phyloP scores from a whole-genome alignment of 2,329 filamentous ascomycete species.

The Aulographum hederae region DNA sequence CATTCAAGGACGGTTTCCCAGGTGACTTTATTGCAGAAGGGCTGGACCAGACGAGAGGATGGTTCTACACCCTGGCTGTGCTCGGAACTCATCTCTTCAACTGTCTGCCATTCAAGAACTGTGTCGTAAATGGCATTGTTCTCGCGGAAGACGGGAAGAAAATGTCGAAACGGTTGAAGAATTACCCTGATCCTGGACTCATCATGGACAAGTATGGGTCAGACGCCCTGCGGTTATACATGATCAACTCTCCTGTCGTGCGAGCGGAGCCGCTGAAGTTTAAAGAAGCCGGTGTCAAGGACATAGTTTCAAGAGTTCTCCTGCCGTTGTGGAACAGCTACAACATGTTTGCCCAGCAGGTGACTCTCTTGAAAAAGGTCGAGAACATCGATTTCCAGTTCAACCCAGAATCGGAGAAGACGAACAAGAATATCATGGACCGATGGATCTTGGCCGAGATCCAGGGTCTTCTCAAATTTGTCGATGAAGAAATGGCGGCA shows the following conservation, averaged over 20 bases:
- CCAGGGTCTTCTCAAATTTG: slow-evolving; percentile 78
- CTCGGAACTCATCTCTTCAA: slow-evolving; percentile 78
- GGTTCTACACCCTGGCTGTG: slow-evolving; percentile 89
- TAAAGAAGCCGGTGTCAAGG: slow-evolving; percentile 82
- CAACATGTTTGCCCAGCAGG: slow-evolving; percentile 88
- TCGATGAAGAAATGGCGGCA: slow-evolving; percentile 80
- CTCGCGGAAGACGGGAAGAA: slow-evolving; percentile 92
- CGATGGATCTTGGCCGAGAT: slow-evolving; percentile 86
- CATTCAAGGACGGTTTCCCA: slow-evolving; percentile 66
- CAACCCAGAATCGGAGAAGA: slow-evolving; percentile 54
- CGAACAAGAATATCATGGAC: slow-evolving; percentile 85
- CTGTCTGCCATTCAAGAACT: slow-evolving; percentile 77
- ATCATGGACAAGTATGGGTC: slow-evolving; percentile 82
- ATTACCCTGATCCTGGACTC: slow-evolving; percentile 74
- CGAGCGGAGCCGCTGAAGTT: slow-evolving; percentile 80
- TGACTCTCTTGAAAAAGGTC: slow-evolving; percentile 70
- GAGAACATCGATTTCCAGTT: slow-evolving; percentile 61
- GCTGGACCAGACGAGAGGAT: slow-evolving; percentile 82
- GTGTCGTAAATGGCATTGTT: slow-evolving; percentile 90
- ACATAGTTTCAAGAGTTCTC: slow-evolving; percentile 82
- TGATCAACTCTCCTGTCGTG: slow-evolving; percentile 93
- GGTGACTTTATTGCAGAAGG: slow-evolving; percentile 92
- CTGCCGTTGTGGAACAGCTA: slow-evolving; percentile 92
- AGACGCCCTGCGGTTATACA: slow-evolving; percentile 81
- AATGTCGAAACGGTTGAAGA: slow-evolving; percentile 95